phyloP scores from a whole-genome alignment of 768 basidiomycete species.

The Calocera cornea region DNA sequence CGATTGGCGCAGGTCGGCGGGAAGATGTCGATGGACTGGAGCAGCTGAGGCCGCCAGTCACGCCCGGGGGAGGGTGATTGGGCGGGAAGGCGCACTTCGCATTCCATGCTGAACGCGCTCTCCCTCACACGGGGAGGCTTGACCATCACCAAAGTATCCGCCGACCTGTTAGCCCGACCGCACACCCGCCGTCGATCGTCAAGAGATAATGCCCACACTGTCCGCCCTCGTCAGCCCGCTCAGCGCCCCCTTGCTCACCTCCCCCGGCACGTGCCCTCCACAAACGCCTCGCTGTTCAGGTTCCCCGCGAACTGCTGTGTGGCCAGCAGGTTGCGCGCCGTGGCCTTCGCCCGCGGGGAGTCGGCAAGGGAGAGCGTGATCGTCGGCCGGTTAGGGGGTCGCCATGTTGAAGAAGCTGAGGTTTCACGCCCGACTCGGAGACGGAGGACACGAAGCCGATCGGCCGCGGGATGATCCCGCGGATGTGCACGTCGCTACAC shows the following conservation, averaged over 20 bases:
- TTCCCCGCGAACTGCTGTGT: conserved; percentile 60
- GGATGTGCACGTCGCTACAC: conserved; percentile 34
- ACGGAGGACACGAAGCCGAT: conserved; percentile 53
- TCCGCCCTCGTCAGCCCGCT: conserved; percentile 42
- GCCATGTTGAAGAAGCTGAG: conserved; percentile 52
- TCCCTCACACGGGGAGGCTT: conserved; percentile 44
- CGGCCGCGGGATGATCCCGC: conserved; percentile 50
- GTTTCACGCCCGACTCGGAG: conserved; percentile 33
- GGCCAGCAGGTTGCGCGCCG: conserved; percentile 46
- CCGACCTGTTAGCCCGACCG: conserved; percentile 8
- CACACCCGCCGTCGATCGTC: too few relatives aligned
- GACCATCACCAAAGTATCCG: conserved; percentile 35
- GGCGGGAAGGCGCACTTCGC: conserved; percentile 37
- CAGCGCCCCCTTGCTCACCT: conserved; percentile 45
- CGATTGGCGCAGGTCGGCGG: conserved; percentile 20
- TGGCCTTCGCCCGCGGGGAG: conserved; percentile 37
- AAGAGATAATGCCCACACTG: conserved; percentile 29
- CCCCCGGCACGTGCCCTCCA: conserved; percentile 41
- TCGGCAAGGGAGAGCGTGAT: conserved; percentile 45
- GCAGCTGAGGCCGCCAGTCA: not conserved
- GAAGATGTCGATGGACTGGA: not conserved
- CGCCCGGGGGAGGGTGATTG: not conserved
- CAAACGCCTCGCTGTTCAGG: conserved; percentile 52
- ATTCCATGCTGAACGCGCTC: conserved; percentile 48
- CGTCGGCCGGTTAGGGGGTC: conserved; percentile 46